phyloP scores from a whole-genome alignment of 345 rosid species.

The Boechera retrofracta region DNA sequence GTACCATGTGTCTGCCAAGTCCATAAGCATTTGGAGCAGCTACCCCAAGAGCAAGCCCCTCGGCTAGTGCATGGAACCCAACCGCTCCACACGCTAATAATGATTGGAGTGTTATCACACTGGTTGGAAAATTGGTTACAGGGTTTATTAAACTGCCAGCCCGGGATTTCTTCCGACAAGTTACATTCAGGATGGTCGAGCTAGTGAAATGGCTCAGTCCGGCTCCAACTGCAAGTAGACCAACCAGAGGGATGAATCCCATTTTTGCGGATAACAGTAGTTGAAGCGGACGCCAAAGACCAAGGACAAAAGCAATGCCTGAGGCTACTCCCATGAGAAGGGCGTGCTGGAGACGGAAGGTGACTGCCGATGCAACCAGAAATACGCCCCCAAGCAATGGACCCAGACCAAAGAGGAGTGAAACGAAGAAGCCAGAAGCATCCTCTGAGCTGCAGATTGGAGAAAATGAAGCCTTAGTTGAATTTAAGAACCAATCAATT shows the following conservation, averaged over 20 bases:
- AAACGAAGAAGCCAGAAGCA: constrained; percentile 97
- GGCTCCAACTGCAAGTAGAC: constrained; percentile 67
- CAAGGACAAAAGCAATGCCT: constrained; percentile 91
- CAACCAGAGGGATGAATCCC: constrained; percentile 66
- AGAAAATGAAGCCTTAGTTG: constrained; percentile 30
- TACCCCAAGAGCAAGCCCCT: constrained; percentile 96
- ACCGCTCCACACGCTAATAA: constrained; percentile 87
- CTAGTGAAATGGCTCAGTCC: constrained; percentile 58
- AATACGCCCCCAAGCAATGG: constrained; percentile 86
- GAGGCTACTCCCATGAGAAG: constrained; percentile 93
- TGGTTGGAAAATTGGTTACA: constrained; percentile 64
- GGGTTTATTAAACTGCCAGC: constrained; percentile 54
- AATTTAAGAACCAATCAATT: constrained; percentile 16
- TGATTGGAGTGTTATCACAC: constrained; percentile 81
- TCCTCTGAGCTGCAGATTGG: constrained; percentile 81
- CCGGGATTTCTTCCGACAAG: constrained; percentile 63
- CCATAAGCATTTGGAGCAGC: constrained; percentile 99
- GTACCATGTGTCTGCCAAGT: constrained; percentile 92
- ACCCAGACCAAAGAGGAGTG: constrained; percentile 95
- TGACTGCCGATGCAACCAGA: constrained; percentile 78
- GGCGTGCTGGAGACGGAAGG: constrained; percentile 86
- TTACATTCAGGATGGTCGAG: constrained; percentile 62
- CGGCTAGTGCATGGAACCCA: constrained; percentile 93
- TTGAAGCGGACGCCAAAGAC: constrained; percentile 91
- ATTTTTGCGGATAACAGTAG: constrained; percentile 77